Percentiles rank a stretch among this genome's conserved stretches.
Conservation (phyloP, 1,284 basidiomycete species). For the Cystobasidium sp. region DNA sequence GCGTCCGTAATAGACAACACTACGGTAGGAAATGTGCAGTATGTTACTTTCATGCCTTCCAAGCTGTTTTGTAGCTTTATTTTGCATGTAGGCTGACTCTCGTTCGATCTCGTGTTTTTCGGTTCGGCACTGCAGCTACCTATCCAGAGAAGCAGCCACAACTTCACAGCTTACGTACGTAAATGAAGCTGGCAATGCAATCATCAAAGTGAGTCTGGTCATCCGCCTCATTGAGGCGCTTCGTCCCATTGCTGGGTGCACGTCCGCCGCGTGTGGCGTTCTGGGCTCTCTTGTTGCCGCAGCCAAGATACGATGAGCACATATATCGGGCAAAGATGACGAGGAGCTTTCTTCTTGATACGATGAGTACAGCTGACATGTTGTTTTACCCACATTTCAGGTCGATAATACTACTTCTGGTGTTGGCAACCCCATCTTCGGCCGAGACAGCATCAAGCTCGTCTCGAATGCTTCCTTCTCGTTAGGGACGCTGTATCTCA, state of each 20-base stretch:
- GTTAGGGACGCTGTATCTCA: conserved; percentile 37
- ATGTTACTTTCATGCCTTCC: neutral
- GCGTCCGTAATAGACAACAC: conserved; percentile 35
- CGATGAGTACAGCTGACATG: too few species aligned
- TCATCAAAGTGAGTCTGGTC: conserved; percentile 30
- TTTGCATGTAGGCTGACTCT: neutral
- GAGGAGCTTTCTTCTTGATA: too few species aligned
- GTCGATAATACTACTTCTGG: conserved; percentile 44
- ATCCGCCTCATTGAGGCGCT: too few species aligned
- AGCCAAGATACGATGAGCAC: too few species aligned
- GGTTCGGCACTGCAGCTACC: conserved; percentile 18
- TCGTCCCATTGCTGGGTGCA: neutral
- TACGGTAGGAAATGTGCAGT: conserved; percentile 22
- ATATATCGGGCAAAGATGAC: too few species aligned
- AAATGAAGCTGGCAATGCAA: conserved; percentile 43
- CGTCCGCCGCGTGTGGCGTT: neutral
- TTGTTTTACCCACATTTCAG: neutral
- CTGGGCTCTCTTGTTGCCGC: too few species aligned
- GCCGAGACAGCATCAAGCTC: conserved; percentile 42
- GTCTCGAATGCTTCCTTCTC: conserved; percentile 41
- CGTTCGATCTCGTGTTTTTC: conserved; percentile 9
- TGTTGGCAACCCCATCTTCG: conserved; percentile 40
- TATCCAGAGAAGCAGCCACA: conserved; percentile 27
- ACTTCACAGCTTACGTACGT: conserved; percentile 39
- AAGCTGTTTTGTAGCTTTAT: neutral